Evolutionary conservation across 169 alveolate species (phyloP), one percentile per base, ranked within the genome.

Genomic region (Cyclospora cayetanensis): DNA sequence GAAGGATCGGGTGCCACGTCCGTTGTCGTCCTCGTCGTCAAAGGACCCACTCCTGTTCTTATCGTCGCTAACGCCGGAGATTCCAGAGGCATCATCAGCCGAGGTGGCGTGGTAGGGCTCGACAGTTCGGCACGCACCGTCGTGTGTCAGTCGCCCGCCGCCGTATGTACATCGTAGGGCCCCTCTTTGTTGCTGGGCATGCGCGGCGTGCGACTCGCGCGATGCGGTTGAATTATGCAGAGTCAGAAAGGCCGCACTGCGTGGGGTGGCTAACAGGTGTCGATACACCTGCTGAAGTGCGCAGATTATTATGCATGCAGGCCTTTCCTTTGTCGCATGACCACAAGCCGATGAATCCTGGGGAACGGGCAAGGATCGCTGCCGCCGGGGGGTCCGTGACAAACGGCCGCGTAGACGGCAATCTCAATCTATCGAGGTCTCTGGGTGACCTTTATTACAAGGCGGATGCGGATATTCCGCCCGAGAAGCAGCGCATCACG

Each of bases 41-140:
- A 90, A 35, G 98, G 96, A 2, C 93, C 92, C 43, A 31, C 88
- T 35, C 97, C 94, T 25, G 94, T 46, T 22, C 4, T 97, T 22
- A 85, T 97, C 66, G 98, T 97, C 42, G 99, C 99, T 18, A 99
- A 99, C 94, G 99, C 99, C 35, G 99, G 99, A 0, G 99, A 99
- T 92, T 97, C 99, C 31, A 91, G 99, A 88, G 99, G 99, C 4
- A 98, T 99, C 12, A 93, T 97, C 25, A 92, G 98, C 84, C 93
- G 99, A 60, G 96, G 96, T 29, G 98, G 99, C 2, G 92, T 91
- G 65, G 86, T 42, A 41, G 20, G 35, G n/a, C n/a, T n/a, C n/a
- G n/a, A n/a, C n/a, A n/a, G n/a, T n/a, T n/a, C n/a, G n/a, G n/a
- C n/a, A n/a, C n/a, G n/a, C n/a, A n/a, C n/a, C n/a, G n/a, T n/a